Evolutionary conservation across 257 asterid species (phyloP), one percentile per base, ranked within the genome.

Genomic region (Fraxinus anomala): DNA sequence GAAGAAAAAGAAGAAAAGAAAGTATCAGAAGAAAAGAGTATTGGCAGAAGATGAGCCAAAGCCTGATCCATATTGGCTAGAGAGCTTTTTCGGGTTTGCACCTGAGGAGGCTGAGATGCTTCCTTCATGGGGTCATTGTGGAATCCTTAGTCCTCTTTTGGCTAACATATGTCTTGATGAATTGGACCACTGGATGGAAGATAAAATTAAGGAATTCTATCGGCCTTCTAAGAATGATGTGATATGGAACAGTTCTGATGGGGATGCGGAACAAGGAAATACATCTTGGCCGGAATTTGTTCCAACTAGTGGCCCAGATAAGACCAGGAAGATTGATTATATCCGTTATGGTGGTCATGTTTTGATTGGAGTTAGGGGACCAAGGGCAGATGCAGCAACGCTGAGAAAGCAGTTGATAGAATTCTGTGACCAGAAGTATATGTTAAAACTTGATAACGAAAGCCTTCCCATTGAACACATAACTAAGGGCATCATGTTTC

Each of bases 231-330:
- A 90, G 8, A 93, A 77, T 80, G 99, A 95, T 77, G 97, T 95
- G 81, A 93, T 95, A 86, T 95, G 99, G 99, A 95, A 91, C 78
- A 81, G 83, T 59, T 89, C 96, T 4, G 91, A 90, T 16, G 97
- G 94, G 68, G 96, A 94, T 80, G 86, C 83, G 6, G 97, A 95
- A 70, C 98, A 93, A 77, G 98, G 97, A 37, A 95, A 92, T 79
- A 95, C 98, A 31, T 95, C 99, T 36, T 95, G 99, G 99, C 98
- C 99, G 1, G 98, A 95, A 78, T 95, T 95, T 78, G 99, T 95
- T 31, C 99, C 98, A 1, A 91, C 98, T 1, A 93, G 97, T 74
- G 98, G 99, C 13, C 99, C 97, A 1, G 98, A 95, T 83, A 95
- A 93, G 87, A 95, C 98, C 26, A 77, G 96, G 88, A 95, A 95